phyloP scores from a whole-genome alignment of 164 flowering plant species.

The Magnolia officinalis region DNA sequence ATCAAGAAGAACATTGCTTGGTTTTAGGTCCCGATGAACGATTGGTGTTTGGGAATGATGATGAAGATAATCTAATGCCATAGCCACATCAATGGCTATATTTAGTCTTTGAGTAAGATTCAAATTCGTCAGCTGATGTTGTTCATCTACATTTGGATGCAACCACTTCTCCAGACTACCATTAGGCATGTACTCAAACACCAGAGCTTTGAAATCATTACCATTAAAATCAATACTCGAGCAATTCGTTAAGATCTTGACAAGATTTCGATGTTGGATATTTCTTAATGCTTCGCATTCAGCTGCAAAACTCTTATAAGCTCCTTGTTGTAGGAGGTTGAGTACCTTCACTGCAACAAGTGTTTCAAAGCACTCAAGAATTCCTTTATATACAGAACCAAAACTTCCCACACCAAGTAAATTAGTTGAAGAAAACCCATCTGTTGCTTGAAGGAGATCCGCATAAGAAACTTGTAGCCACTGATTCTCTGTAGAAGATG shows the following conservation, averaged over 20 bases:
- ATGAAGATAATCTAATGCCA: constrained; percentile 28
- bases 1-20: constrained; percentile 32
- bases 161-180: constrained; percentile 30
- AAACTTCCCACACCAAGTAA: constrained; percentile 32
- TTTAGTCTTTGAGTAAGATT: constrained; percentile 11
- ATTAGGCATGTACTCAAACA: constrained; percentile 25
- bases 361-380: constrained; percentile 1
- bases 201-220: constrained; percentile 32
- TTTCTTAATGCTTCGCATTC: constrained; percentile 30
- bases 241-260: constrained; percentile 28
- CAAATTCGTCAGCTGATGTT: not conserved
- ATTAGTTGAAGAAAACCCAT: constrained; percentile 27
- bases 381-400: constrained; percentile 33
- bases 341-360: constrained; percentile 35
- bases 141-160: constrained; percentile 5
- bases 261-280: constrained; percentile 28
- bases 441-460: constrained; percentile 25
- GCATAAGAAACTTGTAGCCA: constrained; percentile 18
- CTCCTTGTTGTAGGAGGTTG: constrained; percentile 24
- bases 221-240: constrained; percentile 29
- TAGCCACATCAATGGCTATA: constrained; percentile 27
- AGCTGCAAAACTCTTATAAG: constrained; percentile 29
- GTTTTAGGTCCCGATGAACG: constrained; percentile 32
- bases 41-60: constrained; percentile 18
- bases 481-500: not conserved